Evolutionary conservation across 176 grass and related monocot species (phyloP).

Genomic region (Musa itinerans): DNA sequence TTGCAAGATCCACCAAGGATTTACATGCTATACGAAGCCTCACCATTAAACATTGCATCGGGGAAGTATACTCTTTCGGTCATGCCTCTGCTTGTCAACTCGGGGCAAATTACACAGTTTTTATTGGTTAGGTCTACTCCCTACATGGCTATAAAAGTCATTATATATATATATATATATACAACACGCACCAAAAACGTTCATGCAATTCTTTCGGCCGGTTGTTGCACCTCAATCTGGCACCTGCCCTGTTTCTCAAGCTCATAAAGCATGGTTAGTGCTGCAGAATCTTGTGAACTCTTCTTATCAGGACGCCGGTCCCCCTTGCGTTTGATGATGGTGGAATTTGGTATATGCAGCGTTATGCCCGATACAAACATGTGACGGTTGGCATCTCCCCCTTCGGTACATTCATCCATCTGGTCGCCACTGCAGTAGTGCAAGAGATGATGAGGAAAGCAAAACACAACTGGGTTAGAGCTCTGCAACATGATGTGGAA

Average conservation of each 20-base stretch:
- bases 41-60: no score
- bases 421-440: neutral
- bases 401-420: neutral
- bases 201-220: neutral
- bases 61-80: no score
- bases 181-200: no score
- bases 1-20: no score
- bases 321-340: constrained; percentile 46
- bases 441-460: neutral
- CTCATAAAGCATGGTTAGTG: constrained; percentile 66
- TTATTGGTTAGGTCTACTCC: no score
- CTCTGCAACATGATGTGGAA: no score
- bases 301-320: constrained; percentile 57
- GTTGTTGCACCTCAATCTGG: constrained; percentile 25
- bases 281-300: constrained; percentile 63
- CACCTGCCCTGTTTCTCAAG: constrained; percentile 45
- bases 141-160: no score
- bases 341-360: constrained; percentile 46
- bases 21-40: no score
- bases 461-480: no score
- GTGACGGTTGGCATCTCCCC: constrained; percentile 14
- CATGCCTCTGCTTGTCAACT: no score
- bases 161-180: no score
- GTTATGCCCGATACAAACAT: constrained; percentile 43
- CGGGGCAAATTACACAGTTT: no score